Conservation (phyloP, 345 rosid genomes). For the Bruguiera sexangula region DNA sequence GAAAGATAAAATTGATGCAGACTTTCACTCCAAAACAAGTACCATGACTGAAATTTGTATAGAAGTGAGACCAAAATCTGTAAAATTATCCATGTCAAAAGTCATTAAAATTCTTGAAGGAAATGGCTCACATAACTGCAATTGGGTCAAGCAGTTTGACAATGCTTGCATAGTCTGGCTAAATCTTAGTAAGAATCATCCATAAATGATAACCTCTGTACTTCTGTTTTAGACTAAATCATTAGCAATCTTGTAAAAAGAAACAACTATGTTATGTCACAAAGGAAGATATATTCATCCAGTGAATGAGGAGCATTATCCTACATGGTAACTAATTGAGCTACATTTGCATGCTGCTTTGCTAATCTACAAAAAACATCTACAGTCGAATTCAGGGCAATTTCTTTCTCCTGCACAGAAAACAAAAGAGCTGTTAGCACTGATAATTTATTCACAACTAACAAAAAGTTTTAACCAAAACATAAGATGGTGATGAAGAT, state of each 20-base stretch:
- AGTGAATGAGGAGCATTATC: conserved; percentile 24
- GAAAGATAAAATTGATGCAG: too few relatives aligned
- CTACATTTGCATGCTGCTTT: conserved; percentile 89
- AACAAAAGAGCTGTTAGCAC: conserved; percentile 29
- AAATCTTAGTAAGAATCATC: not conserved
- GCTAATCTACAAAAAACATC: conserved; percentile 98
- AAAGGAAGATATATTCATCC: not conserved
- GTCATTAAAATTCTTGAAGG: too few relatives aligned
- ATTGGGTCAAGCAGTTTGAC: not conserved
- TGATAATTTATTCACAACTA: not conserved
- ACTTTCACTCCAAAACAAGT: too few relatives aligned
- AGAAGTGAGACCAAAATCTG: too few relatives aligned
- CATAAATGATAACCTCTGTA: not conserved
- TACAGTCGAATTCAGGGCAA: conserved; percentile 83
- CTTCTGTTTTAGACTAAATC: not conserved
- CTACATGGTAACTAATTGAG: conserved; percentile 94
- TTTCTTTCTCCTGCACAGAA: conserved; percentile 93
- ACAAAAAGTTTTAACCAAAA: not conserved
- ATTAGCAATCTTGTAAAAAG: not conserved
- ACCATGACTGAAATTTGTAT: too few relatives aligned
- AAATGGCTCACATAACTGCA: too few relatives aligned
- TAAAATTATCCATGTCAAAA: too few relatives aligned
- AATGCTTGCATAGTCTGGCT: not conserved
- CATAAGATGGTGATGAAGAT: not conserved
- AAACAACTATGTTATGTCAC: not conserved